These are phyloP conservation scores for Chenopodium formosanum DNA, from an alignment of 148 eudicot genomes.

Conservation along the genomic window DNA sequence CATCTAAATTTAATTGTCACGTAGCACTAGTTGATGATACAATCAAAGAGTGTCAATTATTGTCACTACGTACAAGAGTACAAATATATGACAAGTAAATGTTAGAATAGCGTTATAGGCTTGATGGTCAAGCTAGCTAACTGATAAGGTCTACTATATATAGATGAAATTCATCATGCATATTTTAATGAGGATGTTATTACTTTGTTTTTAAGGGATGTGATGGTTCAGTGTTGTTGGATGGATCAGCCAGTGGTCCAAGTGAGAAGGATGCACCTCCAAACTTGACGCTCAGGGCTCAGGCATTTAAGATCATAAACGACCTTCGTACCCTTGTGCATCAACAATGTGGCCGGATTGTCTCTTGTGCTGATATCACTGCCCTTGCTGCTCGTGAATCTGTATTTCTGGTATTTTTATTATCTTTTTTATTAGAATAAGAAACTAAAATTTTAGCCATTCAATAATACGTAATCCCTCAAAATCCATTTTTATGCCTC, in stretches of 20 bases:
- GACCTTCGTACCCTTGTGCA: constrained; percentile 60
- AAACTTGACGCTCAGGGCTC: constrained; percentile 50
- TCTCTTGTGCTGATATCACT: constrained; percentile 64
- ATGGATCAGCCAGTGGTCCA: constrained; percentile 59
- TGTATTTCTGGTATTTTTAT: constrained; percentile 42
- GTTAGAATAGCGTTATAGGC: too few species aligned
- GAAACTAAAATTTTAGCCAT: too few species aligned
- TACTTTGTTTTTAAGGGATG: constrained; percentile 44
- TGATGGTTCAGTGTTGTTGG: constrained; percentile 71
- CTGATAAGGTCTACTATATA: too few species aligned
- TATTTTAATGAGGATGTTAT: neutral
- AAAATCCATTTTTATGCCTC: too few species aligned
- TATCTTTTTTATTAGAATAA: too few species aligned
- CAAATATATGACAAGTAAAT: too few species aligned
- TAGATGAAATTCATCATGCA: neutral
- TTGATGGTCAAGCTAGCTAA: too few species aligned
- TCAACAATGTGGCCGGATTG: constrained; percentile 49
- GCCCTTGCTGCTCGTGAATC: constrained; percentile 76
- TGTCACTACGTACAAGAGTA: too few species aligned
- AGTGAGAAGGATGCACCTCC: constrained; percentile 66
- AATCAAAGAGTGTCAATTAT: too few species aligned
- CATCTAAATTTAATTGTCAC: too few species aligned
- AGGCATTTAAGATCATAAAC: constrained; percentile 58
- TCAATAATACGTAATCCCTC: too few species aligned
- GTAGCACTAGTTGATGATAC: too few species aligned